phyloP scores from a whole-genome alignment of 768 basidiomycete genomes.

The Steccherinum ochraceum region DNA sequence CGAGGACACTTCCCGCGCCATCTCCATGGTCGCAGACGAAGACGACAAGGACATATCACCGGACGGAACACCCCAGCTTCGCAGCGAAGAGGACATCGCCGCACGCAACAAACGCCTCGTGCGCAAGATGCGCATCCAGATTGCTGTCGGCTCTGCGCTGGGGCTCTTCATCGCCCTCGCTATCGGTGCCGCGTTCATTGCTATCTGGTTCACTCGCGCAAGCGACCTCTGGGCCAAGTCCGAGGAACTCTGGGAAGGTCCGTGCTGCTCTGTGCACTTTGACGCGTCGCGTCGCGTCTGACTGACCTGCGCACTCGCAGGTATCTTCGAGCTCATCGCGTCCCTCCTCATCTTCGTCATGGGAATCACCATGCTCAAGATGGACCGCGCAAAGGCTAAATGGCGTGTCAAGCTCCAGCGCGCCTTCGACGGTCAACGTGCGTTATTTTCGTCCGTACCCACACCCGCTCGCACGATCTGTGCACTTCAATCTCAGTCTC shows the following conservation, averaged over 20 bases:
- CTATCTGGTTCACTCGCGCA: slow-evolving; percentile 91
- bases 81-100: slow-evolving; percentile 14
- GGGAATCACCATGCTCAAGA: slow-evolving; percentile 91
- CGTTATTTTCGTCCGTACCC: slow-evolving; percentile 13
- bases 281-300: neutral
- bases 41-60: slow-evolving; percentile 14
- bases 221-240: slow-evolving; percentile 77
- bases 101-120: slow-evolving; percentile 36
- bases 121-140: slow-evolving; percentile 68
- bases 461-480: neutral
- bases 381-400: slow-evolving; percentile 90
- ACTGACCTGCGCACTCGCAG: slow-evolving; percentile 26
- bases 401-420: slow-evolving; percentile 86
- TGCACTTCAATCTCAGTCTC: neutral
- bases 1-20: slow-evolving; percentile 17
- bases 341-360: slow-evolving; percentile 84
- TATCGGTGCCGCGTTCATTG: slow-evolving; percentile 90
- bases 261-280: slow-evolving; percentile 21
- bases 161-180: slow-evolving; percentile 78
- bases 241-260: slow-evolving; percentile 92
- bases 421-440: slow-evolving; percentile 63
- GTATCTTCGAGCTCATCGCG: slow-evolving; percentile 65
- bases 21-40: slow-evolving; percentile 6
- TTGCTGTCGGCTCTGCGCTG: slow-evolving; percentile 64
- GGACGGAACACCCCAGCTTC: slow-evolving; percentile 12